Evolutionary conservation across 2,329 filamentous ascomycete genomes (phyloP), one percentile per base, ranked within the genome.

Genomic region (Xylaria sp.): DNA sequence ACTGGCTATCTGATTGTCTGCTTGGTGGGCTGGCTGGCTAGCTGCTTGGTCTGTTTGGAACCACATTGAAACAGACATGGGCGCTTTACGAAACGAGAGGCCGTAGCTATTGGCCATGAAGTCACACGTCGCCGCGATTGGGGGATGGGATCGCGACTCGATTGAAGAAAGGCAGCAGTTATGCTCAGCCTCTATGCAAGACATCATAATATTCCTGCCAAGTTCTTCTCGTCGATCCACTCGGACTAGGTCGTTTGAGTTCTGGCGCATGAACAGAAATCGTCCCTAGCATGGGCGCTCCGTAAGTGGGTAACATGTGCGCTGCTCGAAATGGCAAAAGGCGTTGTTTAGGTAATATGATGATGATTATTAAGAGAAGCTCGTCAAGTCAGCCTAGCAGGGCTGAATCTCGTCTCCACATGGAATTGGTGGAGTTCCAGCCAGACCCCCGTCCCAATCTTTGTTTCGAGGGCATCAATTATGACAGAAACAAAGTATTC

Each of bases 401-500:
- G 65, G 65, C 65, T 67, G 65, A 66, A 66, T 64, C 23, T 38
- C 33, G 40, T 60, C 33, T 60, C 57, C 63, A 60, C 49, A 47
- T 14, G 6, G 31, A 28, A 49, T 23, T 54, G 46, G 60, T 60
- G 60, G 56, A 37, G 47, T 47, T 28, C 43, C 33, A 40, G 15
- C 12, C 55, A 4, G 5, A 5, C 28, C 28, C 28, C 28, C 28
- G 28, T 51, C 31, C 42, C 31, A 12, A 49, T 49, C 42, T 45
- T 64, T 23, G 38, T 19, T 23, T 52, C n/a, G 31, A 52, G 28
- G 37, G 19, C 15, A 45, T 43, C 38, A 25, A 35, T n/a, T n/a
- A 50, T 33, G 21, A 56, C 40, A 21, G 42, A 9, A 31, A 31
- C 28, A 5, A 53, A 47, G 14, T 45, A 33, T 59, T 40, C 15